Evolutionary conservation across 73 alveolate genomes (phyloP).

Genomic region (Paramecium bursaria): DNA sequence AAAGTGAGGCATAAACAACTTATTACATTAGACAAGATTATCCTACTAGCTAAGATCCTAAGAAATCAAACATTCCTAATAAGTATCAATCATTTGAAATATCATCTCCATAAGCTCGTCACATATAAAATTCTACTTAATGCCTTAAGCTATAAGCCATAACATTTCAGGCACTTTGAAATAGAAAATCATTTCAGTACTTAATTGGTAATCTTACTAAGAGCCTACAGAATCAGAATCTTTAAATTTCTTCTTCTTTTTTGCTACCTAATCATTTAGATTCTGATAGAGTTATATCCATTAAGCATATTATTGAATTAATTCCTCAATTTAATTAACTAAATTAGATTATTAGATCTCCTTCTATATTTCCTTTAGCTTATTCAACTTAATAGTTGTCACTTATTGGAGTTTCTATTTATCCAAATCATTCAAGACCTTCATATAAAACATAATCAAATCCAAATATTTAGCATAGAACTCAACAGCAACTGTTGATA

Average conservation of each 20-base stretch:
- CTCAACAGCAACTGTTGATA: constrained; percentile 1
- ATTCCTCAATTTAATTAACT: no score
- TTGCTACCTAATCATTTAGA: background rate
- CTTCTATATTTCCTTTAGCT: background rate
- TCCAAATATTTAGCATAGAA: background rate
- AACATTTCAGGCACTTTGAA: constrained; percentile 34
- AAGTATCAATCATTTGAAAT: background rate
- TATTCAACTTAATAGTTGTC: background rate
- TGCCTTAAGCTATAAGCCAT: background rate
- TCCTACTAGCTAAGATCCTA: no score
- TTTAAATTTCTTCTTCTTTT: constrained; percentile 10
- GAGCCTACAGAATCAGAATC: background rate
- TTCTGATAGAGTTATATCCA: no score
- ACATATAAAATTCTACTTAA: constrained; percentile 9
- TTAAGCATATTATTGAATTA: no score
- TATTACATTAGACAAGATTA: no score
- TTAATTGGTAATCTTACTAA: background rate
- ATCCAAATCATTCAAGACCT: background rate
- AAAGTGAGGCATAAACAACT: constrained; percentile 44
- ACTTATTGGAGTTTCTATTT: background rate
- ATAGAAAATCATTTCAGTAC: constrained; percentile 2
- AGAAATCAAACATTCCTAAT: no score
- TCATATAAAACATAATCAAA: background rate
- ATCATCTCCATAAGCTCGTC: background rate
- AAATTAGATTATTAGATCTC: constrained; percentile 5